phyloP scores from a whole-genome alignment of 768 basidiomycete species.

The Pilatotrama ljubarskyi region DNA sequence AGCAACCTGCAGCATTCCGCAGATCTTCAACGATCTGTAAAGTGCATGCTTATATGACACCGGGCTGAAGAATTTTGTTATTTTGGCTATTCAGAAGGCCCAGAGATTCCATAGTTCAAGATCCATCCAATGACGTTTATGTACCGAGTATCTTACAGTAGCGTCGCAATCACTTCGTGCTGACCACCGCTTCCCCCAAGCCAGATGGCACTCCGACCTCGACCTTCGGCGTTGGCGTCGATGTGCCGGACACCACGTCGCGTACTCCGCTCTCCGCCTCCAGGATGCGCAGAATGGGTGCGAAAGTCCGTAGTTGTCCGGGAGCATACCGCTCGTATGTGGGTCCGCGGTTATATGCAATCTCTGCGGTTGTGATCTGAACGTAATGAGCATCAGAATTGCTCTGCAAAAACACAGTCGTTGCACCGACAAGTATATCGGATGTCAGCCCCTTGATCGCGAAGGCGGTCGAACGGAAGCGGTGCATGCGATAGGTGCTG shows the following conservation, averaged over 20 bases:
- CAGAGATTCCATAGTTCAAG: no score
- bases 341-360: conserved; percentile 56
- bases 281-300: conserved; percentile 23
- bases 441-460: conserved; percentile 84
- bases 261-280: conserved; percentile 5
- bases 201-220: conserved; percentile 10
- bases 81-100: no score
- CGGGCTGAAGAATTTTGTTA: no score
- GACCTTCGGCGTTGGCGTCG: conserved; percentile 20
- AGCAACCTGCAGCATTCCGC: no score
- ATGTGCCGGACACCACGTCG: conserved; percentile 13
- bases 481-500: conserved; percentile 75
- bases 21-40: no score
- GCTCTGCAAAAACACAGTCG: no score
- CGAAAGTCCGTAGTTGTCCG: conserved; percentile 40
- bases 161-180: conserved; percentile 3
- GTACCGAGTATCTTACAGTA: no score
- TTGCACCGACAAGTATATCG: conserved; percentile 68
- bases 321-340: conserved; percentile 60
- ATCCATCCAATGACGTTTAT: no score
- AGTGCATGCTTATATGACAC: no score
- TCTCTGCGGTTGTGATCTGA: conserved; percentile 65
- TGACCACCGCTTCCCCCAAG: neutral
- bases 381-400: neutral
- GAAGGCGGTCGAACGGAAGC: conserved; percentile 75